Base-by-base conservation (phyloP, 2,329 filamentous ascomycete species). In the Mycosphaerella sp. region DNA sequence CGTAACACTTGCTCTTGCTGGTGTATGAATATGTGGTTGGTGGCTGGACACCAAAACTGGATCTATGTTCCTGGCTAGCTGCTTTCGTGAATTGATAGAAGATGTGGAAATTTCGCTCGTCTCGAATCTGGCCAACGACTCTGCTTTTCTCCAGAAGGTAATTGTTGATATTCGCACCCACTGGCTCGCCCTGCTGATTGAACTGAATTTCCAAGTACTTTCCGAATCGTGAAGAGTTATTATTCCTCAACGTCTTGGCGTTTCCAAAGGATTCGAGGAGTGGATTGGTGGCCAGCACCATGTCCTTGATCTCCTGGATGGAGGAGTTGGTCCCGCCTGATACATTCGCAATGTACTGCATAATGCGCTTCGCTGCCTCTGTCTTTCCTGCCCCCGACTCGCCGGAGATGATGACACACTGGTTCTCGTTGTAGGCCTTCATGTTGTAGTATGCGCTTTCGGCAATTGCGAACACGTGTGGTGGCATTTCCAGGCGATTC, bases 11-110 rank as follows among this genome's bases (percentile, higher is more conserved):
- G 53, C 91, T 95, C 60, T 82, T 83, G 71, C 89, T 96, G 13
- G 90, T 95, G 69, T 98, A 98, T 18, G 87, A 74, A 70, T 98
- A 98, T 30, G 89, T 88, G 64, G 95, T 87, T 18, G 93, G 93
- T 62, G 86, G 85, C 68, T 97, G 91, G 16, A 98, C 77, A 44
- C 93, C 93, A 66, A 88, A 96, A n/a, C 77, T 83, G 64, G 93
- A 83, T 75, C 89, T 79, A 71, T 97, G 94, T 53, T 85, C 81
- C 60, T 85, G 79, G n/a, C 89, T 86, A 8, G 91, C 91, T 3
- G 87, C 89, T 73, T 97, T 98, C 41, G 93, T 88, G 70, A 97
- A 96, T 70, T 98, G 93, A 73, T 98, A 98, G 70, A 98, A 98
- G 64, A 98, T 97, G 73, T 98, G 93, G 71, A 98, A 98, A 73